Conservation (phyloP, 768 basidiomycete genomes). For the Suillus subalutaceus region DNA sequence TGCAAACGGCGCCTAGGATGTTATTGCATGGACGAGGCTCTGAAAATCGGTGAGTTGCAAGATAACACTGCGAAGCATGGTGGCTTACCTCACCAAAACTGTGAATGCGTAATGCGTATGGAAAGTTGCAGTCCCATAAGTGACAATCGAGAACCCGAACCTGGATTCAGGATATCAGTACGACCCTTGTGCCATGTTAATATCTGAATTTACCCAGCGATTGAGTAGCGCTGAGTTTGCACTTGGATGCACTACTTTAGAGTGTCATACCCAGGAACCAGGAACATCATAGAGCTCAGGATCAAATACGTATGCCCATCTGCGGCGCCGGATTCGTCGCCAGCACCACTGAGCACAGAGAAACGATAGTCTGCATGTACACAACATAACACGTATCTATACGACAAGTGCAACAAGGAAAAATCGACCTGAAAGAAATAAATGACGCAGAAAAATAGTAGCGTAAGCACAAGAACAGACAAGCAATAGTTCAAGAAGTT, state of each 20-base stretch:
- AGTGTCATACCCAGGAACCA: constrained; percentile 3
- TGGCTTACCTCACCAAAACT: not conserved
- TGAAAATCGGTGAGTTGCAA: constrained; percentile 32
- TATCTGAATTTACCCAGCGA: not conserved
- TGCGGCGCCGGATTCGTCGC: not conserved
- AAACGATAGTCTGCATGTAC: constrained; percentile 4
- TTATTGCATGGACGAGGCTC: constrained; percentile 77
- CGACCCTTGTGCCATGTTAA: not conserved
- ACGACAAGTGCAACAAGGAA: constrained; percentile 7
- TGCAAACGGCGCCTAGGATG: constrained; percentile 76
- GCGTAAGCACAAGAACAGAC: constrained; percentile 6
- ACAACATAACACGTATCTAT: constrained; percentile 9
- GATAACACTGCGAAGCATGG: not conserved
- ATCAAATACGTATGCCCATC: constrained; percentile 3
- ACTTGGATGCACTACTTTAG: constrained; percentile 5
- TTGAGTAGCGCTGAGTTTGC: not conserved
- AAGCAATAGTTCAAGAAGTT: not conserved
- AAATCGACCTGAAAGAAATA: constrained; percentile 8
- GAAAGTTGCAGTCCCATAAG: not conserved
- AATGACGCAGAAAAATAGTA: constrained; percentile 1
- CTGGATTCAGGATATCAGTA: constrained; percentile 4
- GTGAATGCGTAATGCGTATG: not conserved
- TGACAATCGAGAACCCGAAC: not conserved
- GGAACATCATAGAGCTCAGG: not conserved
- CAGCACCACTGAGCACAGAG: constrained; percentile 1